phyloP scores from a whole-genome alignment of 768 basidiomycete species.

The Russula foetens region DNA sequence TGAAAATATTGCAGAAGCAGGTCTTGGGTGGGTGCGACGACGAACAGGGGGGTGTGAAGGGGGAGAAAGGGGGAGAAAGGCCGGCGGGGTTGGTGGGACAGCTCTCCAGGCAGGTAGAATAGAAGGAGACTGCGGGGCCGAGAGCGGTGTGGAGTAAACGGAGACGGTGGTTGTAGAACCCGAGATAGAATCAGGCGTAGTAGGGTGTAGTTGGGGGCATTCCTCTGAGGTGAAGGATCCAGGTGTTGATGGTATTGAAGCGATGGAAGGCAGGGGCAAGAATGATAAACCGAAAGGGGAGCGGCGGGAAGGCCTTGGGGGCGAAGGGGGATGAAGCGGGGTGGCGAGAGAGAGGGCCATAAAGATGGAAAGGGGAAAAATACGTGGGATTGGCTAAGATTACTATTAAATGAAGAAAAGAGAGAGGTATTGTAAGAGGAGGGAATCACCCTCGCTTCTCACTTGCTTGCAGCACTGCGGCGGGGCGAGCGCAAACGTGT shows the following conservation, averaged over 20 bases:
- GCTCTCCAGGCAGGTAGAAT: slow-evolving; percentile 16
- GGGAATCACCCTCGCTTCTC: too few relatives aligned
- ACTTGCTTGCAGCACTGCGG: not conserved
- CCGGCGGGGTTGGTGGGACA: slow-evolving; percentile 19
- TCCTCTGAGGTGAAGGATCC: not conserved
- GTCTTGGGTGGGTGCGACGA: slow-evolving; percentile 16
- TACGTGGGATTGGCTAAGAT: not conserved
- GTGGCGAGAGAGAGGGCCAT: slow-evolving; percentile 14
- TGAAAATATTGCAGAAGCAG: slow-evolving; percentile 4
- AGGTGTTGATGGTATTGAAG: slow-evolving; percentile 6
- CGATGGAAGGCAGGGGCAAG: slow-evolving; percentile 4
- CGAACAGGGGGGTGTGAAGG: slow-evolving; percentile 6
- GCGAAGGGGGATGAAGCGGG: slow-evolving; percentile 10
- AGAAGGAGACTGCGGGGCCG: slow-evolving; percentile 6
- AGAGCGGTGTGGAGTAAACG: slow-evolving; percentile 6
- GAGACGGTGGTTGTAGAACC: slow-evolving; percentile 1
- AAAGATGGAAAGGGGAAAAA: not conserved
- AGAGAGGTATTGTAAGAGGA: not conserved
- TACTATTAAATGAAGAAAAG: not conserved
- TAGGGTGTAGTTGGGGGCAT: slow-evolving; percentile 1
- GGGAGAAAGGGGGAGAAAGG: slow-evolving; percentile 4
- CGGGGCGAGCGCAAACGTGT: not conserved
- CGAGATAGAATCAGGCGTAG: slow-evolving; percentile 5
- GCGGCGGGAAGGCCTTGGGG: slow-evolving; percentile 6
- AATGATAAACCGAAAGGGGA: slow-evolving; percentile 3